These are phyloP conservation scores for Ochetophila trinervis DNA, from an alignment of 306 rosid species.

Conservation along the genomic window DNA sequence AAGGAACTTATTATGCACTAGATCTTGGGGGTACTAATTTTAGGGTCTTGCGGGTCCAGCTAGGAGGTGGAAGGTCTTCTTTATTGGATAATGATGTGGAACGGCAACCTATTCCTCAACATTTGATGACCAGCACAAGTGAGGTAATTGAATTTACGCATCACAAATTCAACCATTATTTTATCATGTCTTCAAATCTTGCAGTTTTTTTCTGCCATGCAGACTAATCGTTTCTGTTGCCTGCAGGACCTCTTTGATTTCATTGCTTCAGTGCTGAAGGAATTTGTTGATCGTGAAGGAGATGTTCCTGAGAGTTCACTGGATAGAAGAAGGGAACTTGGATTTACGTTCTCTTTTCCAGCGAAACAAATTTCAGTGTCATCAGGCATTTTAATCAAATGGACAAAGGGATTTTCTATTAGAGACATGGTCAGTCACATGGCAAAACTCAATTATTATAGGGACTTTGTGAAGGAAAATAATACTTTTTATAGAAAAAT, in stretches of 20 bases:
- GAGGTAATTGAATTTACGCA: slow-evolving; percentile 46
- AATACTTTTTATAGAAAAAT: slow-evolving; percentile 2
- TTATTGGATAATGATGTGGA: slow-evolving; percentile 55
- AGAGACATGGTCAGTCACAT: slow-evolving; percentile 66
- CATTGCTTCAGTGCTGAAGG: slow-evolving; percentile 66
- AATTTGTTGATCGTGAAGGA: slow-evolving; percentile 60
- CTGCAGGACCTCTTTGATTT: slow-evolving; percentile 84
- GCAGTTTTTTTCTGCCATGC: slow-evolving; percentile 2
- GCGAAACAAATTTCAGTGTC: slow-evolving; percentile 72
- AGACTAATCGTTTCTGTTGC: slow-evolving; percentile 22
- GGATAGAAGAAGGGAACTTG: slow-evolving; percentile 62
- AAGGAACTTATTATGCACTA: slow-evolving; percentile 79
- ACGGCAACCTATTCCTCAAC: slow-evolving; percentile 61
- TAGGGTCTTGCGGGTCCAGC: slow-evolving; percentile 75
- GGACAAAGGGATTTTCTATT: slow-evolving; percentile 86
- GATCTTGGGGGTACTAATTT: slow-evolving; percentile 92
- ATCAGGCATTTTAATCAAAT: slow-evolving; percentile 76
- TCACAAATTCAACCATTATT: slow-evolving; percentile 5
- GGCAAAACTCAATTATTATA: slow-evolving; percentile 22
- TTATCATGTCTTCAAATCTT: slow-evolving; percentile 4
- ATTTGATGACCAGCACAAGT: slow-evolving; percentile 68
- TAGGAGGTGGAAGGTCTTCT: slow-evolving; percentile 58
- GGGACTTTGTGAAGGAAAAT: slow-evolving; percentile 6
- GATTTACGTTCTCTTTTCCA: slow-evolving; percentile 93
- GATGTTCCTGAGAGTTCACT: slow-evolving; percentile 41